Evolutionary conservation across 306 rosid species (phyloP).

Genomic region (Cajanus cajan): DNA sequence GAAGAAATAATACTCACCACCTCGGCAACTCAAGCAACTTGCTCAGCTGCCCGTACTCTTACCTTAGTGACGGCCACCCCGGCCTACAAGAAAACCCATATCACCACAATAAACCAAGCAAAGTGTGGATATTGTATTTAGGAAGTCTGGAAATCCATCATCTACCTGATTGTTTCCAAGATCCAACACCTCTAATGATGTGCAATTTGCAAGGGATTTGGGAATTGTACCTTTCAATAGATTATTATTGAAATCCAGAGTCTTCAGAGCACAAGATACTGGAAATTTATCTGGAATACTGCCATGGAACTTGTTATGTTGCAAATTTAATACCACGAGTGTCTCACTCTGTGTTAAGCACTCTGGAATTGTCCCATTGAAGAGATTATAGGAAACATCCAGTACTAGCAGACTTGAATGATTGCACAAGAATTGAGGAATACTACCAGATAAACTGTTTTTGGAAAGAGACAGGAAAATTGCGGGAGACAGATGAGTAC

Average conservation of each 20-base stretch:
- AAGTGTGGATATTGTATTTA: constrained; percentile 24
- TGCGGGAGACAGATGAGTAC: neutral
- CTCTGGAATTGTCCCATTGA: constrained; percentile 25
- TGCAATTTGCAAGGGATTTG: constrained; percentile 29
- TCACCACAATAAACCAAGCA: too few relatives aligned
- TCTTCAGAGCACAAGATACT: constrained; percentile 6
- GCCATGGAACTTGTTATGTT: constrained; percentile 22
- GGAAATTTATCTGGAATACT: constrained; percentile 23
- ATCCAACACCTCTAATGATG: constrained; percentile 30
- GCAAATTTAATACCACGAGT: constrained; percentile 26
- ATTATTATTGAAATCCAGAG: constrained; percentile 37
- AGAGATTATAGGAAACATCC: constrained; percentile 33
- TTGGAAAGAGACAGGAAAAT: constrained; percentile 30
- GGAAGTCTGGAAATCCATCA: constrained; percentile 29
- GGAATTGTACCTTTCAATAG: constrained; percentile 28
- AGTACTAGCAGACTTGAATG: constrained; percentile 24
- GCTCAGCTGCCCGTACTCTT: too few relatives aligned
- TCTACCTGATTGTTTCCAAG: constrained; percentile 31
- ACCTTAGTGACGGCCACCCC: too few relatives aligned
- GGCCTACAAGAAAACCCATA: too few relatives aligned
- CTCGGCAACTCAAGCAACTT: too few relatives aligned
- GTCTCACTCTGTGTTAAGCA: constrained; percentile 14
- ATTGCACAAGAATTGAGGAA: constrained; percentile 43
- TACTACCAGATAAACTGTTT: neutral
- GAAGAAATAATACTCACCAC: too few relatives aligned